These are phyloP conservation scores for Tricladium varicosporioides DNA, from an alignment of 2,329 filamentous ascomycete genomes.

Conservation along the genomic window DNA sequence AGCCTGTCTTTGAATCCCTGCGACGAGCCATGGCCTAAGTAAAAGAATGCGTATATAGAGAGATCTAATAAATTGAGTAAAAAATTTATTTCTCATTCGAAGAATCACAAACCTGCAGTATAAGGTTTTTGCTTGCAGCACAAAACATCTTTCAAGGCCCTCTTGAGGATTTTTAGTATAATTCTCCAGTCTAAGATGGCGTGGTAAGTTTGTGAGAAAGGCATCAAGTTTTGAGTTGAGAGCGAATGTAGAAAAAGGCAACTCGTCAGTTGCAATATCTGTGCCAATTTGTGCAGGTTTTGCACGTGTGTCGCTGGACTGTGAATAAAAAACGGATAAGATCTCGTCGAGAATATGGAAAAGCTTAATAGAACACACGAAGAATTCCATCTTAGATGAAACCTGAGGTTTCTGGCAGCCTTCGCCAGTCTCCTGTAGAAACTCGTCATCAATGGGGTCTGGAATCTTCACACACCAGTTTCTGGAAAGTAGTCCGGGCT, in stretches of 20 bases:
- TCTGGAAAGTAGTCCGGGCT: constrained; percentile 24
- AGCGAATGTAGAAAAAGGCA: constrained; percentile 1
- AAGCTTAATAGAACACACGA: constrained; percentile 21
- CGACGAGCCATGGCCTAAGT: not conserved
- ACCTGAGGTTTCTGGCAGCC: constrained; percentile 22
- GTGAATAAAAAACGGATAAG: no score
- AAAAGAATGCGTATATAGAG: not conserved
- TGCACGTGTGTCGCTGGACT: constrained; percentile 23
- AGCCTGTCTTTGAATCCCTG: not conserved
- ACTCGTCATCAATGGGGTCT: constrained; percentile 33
- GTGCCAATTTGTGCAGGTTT: constrained; percentile 7
- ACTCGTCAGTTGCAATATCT: not conserved
- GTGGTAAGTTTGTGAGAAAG: constrained; percentile 13
- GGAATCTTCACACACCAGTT: constrained; percentile 20
- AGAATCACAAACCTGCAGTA: constrained; percentile 12
- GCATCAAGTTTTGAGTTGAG: constrained; percentile 19
- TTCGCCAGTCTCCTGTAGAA: constrained; percentile 22
- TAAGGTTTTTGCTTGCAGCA: constrained; percentile 17
- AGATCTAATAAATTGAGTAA: not conserved
- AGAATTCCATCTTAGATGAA: constrained; percentile 27
- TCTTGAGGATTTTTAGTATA: not conserved
- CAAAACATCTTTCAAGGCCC: not conserved
- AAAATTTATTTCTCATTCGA: not conserved
- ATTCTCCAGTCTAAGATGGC: constrained; percentile 6
- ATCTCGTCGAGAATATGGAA: no score